Evolutionary conservation across 2,329 filamentous ascomycete genomes (phyloP).

Genomic region (Fusarium penzigii): DNA sequence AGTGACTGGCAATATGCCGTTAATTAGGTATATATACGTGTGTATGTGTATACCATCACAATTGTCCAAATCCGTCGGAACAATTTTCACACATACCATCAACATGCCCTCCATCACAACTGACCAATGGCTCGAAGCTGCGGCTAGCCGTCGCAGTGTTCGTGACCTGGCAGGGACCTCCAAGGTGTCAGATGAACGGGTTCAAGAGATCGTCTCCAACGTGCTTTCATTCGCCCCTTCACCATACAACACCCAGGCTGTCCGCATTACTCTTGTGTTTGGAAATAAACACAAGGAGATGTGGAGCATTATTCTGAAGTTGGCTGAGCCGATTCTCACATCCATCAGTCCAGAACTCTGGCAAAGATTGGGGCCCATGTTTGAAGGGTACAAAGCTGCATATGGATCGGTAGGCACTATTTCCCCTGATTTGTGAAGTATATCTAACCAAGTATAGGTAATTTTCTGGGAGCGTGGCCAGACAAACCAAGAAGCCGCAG

Average conservation of each 20-base stretch:
- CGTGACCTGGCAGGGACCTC: conserved; percentile 30
- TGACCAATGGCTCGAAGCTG: conserved; percentile 30
- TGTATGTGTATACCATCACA: too few species aligned
- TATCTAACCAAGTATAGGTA: conserved; percentile 13
- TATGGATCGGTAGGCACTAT: conserved; percentile 24
- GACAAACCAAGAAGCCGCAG: conserved; percentile 15
- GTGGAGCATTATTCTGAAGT: conserved; percentile 20
- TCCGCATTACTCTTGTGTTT: conserved; percentile 13
- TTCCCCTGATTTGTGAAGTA: neutral
- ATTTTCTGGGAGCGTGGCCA: conserved; percentile 26
- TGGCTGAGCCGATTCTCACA: conserved; percentile 18
- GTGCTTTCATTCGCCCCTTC: conserved; percentile 24
- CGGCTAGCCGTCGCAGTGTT: conserved; percentile 31
- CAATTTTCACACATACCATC: too few species aligned
- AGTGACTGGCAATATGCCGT: too few species aligned
- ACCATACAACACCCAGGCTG: conserved; percentile 25
- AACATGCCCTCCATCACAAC: conserved; percentile 7
- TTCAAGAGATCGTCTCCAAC: conserved; percentile 30
- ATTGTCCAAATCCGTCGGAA: too few species aligned
- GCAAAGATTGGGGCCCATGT: conserved; percentile 14
- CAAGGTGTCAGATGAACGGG: conserved; percentile 30
- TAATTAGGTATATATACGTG: too few species aligned
- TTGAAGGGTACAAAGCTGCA: conserved; percentile 19
- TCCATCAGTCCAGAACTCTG: conserved; percentile 19
- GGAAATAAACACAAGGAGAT: conserved; percentile 26